These are phyloP conservation scores for Beauveria scarabaeidicola DNA, from an alignment of 2,329 filamentous ascomycete species.

Conservation along the genomic window DNA sequence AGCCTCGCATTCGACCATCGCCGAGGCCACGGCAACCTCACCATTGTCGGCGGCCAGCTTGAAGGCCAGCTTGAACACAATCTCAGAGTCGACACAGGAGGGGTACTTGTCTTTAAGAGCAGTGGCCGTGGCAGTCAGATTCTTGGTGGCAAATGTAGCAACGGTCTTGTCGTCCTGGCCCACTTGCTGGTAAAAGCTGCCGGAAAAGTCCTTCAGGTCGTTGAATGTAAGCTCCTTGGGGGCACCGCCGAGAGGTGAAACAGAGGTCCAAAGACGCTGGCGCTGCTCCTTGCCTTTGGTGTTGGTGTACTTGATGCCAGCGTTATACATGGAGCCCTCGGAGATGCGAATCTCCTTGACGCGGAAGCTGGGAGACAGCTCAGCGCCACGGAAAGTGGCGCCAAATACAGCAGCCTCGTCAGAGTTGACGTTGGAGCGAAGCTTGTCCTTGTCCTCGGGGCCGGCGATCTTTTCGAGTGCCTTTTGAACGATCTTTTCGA, in stretches of 20 bases:
- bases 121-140: conserved; percentile 75
- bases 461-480: conserved; percentile 70
- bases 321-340: conserved; percentile 68
- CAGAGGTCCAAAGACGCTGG: conserved; percentile 75
- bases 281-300: conserved; percentile 62
- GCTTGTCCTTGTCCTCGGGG: conserved; percentile 53
- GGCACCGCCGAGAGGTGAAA: conserved; percentile 64
- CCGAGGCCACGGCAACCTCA: conserved; percentile 67
- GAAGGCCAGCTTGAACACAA: conserved; percentile 71
- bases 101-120: conserved; percentile 66
- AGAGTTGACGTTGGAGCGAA: conserved; percentile 90
- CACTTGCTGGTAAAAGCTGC: conserved; percentile 71
- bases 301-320: conserved; percentile 65
- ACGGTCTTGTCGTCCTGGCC: conserved; percentile 50
- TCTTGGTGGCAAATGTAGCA: conserved; percentile 64
- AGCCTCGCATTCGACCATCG: conserved; percentile 77
- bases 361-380: conserved; percentile 88
- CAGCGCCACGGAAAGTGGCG: conserved; percentile 86
- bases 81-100: conserved; percentile 65
- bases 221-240: conserved; percentile 80
- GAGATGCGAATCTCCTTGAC: conserved; percentile 89
- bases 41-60: conserved; percentile 65
- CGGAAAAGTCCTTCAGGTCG: conserved; percentile 71
- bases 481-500: conserved; percentile 80
- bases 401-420: conserved; percentile 96